Conservation (phyloP, 1,139 yeast species). For the Pneumocystis murina region DNA sequence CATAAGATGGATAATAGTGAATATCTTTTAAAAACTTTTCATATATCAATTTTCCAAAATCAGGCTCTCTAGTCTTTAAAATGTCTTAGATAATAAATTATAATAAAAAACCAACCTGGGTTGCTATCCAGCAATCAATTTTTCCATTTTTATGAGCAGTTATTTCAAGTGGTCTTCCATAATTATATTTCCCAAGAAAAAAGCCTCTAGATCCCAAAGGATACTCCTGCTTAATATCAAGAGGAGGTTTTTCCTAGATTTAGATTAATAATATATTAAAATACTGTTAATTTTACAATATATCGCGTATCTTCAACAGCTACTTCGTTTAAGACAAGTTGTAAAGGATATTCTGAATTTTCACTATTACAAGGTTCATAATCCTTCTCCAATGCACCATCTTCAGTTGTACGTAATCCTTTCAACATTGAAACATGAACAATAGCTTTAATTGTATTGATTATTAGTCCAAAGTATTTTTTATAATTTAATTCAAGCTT, state of each 20-base stretch:
- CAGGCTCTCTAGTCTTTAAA: conserved; percentile 17
- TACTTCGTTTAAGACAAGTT: conserved; percentile 64
- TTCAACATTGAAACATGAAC: conserved; percentile 61
- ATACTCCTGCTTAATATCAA: conserved; percentile 67
- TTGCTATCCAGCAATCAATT: conserved; percentile 21
- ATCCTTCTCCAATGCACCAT: conserved; percentile 64
- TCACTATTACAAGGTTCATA: conserved; percentile 36
- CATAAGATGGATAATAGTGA: conserved; percentile 52
- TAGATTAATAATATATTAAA: neutral
- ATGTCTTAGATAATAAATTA: neutral
- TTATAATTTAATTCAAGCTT: conserved; percentile 29
- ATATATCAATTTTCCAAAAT: conserved; percentile 35
- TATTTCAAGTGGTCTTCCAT: conserved; percentile 68
- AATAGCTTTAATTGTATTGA: conserved; percentile 41
- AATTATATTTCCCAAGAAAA: conserved; percentile 78
- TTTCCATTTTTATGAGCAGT: conserved; percentile 36
- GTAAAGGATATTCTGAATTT: conserved; percentile 46
- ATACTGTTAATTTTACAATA: conserved; percentile 15
- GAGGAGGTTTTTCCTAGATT: conserved; percentile 45
- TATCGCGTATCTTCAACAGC: conserved; percentile 60
- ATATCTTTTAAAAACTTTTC: conserved; percentile 40
- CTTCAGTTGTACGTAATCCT: conserved; percentile 54
- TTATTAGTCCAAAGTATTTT: conserved; percentile 42
- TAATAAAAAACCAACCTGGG: conserved; percentile 5
- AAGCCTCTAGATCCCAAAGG: conserved; percentile 60